These are phyloP conservation scores for Talaromyces nanjingensis DNA, from an alignment of 495 filamentous ascomycete genomes.

Conservation along the genomic window DNA sequence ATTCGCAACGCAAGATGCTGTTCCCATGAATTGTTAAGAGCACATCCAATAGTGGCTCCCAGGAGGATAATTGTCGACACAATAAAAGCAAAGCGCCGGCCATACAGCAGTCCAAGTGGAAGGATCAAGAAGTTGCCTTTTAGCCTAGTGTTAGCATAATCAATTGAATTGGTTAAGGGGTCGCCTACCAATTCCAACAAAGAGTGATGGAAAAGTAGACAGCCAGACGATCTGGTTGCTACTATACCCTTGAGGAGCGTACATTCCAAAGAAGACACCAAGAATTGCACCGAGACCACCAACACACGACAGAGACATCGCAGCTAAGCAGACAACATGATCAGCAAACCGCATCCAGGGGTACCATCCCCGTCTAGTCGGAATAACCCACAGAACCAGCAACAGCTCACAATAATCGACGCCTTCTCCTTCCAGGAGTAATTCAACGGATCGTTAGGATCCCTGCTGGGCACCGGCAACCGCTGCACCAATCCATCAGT, in stretches of 20 bases:
- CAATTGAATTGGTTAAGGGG: background rate
- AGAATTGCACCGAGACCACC: slow-evolving; percentile 26
- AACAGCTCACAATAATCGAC: slow-evolving; percentile 25
- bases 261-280: slow-evolving; percentile 22
- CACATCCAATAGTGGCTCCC: slow-evolving; percentile 22
- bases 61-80: slow-evolving; percentile 19
- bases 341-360: background rate
- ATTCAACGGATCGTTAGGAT: slow-evolving; percentile 32
- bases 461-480: slow-evolving; percentile 25
- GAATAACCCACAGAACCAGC: slow-evolving; percentile 29
- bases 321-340: slow-evolving; percentile 11
- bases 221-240: slow-evolving; percentile 26
- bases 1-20: slow-evolving; percentile 27
- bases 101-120: slow-evolving; percentile 23
- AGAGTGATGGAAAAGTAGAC: slow-evolving; percentile 24
- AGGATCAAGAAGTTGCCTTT: slow-evolving; percentile 28
- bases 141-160: background rate
- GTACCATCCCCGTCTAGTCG: background rate
- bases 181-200: slow-evolving; percentile 24
- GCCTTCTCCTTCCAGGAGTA: slow-evolving; percentile 25
- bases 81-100: slow-evolving; percentile 20
- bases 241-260: slow-evolving; percentile 19
- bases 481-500: slow-evolving; percentile 18
- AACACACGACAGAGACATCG: slow-evolving; percentile 27
- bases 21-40: slow-evolving; percentile 20